phyloP scores from a whole-genome alignment of 495 filamentous ascomycete genomes.

The Podospora conica region DNA sequence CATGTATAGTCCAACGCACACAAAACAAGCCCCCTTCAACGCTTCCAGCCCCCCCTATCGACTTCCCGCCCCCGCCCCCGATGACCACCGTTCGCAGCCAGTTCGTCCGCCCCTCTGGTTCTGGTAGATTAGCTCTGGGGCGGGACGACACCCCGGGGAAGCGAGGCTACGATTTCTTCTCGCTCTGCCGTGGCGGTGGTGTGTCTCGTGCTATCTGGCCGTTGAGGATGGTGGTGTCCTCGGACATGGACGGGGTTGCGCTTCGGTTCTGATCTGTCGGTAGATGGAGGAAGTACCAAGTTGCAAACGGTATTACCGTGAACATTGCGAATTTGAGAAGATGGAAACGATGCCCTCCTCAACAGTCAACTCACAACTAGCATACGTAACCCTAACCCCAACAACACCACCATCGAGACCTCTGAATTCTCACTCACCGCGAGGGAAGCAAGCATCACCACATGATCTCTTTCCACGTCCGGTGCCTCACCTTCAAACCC shows the following conservation, averaged over 20 bases:
- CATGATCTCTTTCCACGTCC: too few species aligned
- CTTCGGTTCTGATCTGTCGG: background rate
- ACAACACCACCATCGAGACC: background rate
- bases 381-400: background rate
- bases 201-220: background rate
- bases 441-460: too few species aligned
- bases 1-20: background rate
- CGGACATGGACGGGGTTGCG: background rate
- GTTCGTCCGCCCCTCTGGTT: background rate
- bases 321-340: background rate
- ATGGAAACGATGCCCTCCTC: background rate
- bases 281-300: background rate
- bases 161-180: background rate
- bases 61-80: background rate
- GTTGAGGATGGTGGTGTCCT: background rate
- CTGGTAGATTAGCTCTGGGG: background rate
- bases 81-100: background rate
- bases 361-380: background rate
- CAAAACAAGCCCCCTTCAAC: background rate
- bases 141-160: background rate
- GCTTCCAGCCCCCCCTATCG: background rate
- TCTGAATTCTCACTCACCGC: background rate
- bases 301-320: background rate
- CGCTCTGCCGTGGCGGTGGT: background rate
- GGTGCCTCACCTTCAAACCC: too few species aligned